Percentiles rank a stretch among this genome's conserved stretches.
Evolutionary conservation across 257 asterid species (phyloP).

Genomic region (Cordia subcordata): DNA sequence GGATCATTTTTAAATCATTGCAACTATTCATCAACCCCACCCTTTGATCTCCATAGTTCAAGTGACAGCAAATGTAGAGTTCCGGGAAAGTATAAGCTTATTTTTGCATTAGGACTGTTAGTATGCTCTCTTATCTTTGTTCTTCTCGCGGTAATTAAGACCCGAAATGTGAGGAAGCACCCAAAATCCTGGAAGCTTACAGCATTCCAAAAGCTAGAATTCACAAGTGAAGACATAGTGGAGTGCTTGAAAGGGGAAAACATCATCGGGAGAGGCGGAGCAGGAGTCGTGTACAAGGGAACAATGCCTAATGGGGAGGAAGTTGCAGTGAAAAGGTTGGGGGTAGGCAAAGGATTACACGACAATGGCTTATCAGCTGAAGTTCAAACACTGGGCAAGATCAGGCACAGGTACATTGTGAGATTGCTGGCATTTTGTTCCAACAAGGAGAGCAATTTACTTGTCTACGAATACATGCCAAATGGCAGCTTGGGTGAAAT

Average conservation of each 20-base stretch:
- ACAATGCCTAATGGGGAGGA: slow-evolving; percentile 31
- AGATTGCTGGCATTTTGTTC: slow-evolving; percentile 32
- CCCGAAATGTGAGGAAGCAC: slow-evolving; percentile 25
- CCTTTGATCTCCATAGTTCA: slow-evolving; percentile 9
- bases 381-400: slow-evolving; percentile 32
- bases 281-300: slow-evolving; percentile 41
- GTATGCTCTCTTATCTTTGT: slow-evolving; percentile 32
- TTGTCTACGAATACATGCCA: slow-evolving; percentile 37
- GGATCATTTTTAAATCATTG: slow-evolving; percentile 24
- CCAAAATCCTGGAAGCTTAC: slow-evolving; percentile 39
- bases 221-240: slow-evolving; percentile 33
- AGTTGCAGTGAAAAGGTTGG: slow-evolving; percentile 34
- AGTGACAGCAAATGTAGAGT: slow-evolving; percentile 23
- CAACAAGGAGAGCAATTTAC: slow-evolving; percentile 36
- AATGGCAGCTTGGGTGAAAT: slow-evolving; percentile 40
- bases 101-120: slow-evolving; percentile 35
- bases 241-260: slow-evolving; percentile 38
- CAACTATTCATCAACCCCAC: slow-evolving; percentile 19
- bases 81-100: slow-evolving; percentile 38
- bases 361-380: slow-evolving; percentile 39
- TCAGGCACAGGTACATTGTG: slow-evolving; percentile 37
- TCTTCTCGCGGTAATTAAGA: slow-evolving; percentile 34
- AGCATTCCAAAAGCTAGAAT: slow-evolving; percentile 42
- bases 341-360: slow-evolving; percentile 32
- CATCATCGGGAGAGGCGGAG: slow-evolving; percentile 47